Evolutionary conservation across 2,329 filamentous ascomycete genomes (phyloP), one percentile per base, ranked within the genome.

Genomic region (Pseudogymnoascus verrucosus): DNA sequence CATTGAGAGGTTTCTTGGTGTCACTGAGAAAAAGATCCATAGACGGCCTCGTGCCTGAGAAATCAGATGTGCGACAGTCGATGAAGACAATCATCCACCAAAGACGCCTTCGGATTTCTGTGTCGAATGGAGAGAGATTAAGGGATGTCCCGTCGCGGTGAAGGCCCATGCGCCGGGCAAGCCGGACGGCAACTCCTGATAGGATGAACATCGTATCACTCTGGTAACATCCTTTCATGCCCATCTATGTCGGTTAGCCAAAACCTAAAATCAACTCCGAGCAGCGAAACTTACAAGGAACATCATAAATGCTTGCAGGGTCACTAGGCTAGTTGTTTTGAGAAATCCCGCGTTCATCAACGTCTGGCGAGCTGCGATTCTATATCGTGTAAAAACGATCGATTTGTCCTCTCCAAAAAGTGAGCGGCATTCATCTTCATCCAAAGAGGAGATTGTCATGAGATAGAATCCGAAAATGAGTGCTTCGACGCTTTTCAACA

Each of bases 21-120:
- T 82, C 78, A 64, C 77, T 80, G 67, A 74, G 74, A 42, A 67
- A 77, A 80, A 36, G 70, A 72, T 12, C 73, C 70, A 4, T 70
- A 67, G 31, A 76, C 71, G 14, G 81, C 73, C 34, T 77, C 73
- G 10, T 77, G 73, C 34, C 74, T 76, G 2, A 78, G 76, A 81
- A 78, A 64, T 82, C 26, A 81, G 82, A 8, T 79, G 77, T 63
- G 82, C 80, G 69, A 84, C 81, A 14, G 80, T 79, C 6, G 77
- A 79, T 10, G 78, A 78, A 34, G 40, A 85, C 72, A 21, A 87
- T 78, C 65, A 85, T 82, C 75, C 82, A 82, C 81, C 84, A 88
- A 0, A 87, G 70, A 3, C 85, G 78, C 47, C 80, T 76, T 26
- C 80, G 77, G 74, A 82, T 78, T 66, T 83, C 80, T 0, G 78